Evolutionary conservation across 805 yeast genomes (phyloP).

Genomic region (Metschnikowia arizonensis): DNA sequence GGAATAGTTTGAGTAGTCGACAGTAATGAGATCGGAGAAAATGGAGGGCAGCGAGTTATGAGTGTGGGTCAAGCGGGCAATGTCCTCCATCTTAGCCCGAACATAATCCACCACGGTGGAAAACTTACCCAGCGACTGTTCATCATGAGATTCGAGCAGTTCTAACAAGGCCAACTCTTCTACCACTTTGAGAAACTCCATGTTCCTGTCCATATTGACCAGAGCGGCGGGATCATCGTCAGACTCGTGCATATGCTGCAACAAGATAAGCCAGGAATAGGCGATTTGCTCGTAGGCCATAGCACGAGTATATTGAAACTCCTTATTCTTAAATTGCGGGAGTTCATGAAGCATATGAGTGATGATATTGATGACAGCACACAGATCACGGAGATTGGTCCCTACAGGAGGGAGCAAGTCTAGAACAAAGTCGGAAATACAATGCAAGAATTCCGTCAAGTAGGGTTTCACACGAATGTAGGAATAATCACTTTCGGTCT

Average conservation of each 20-base stretch:
- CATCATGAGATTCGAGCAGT: constrained; percentile 44
- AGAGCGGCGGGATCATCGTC: constrained; percentile 5
- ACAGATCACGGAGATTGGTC: constrained; percentile 46
- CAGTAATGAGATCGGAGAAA: constrained; percentile 37
- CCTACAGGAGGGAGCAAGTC: constrained; percentile 72
- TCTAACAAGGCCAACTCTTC: constrained; percentile 37
- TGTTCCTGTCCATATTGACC: constrained; percentile 15
- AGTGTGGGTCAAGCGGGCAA: constrained; percentile 21
- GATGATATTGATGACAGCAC: constrained; percentile 60
- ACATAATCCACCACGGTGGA: constrained; percentile 42
- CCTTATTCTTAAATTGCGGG: constrained; percentile 61
- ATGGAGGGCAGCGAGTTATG: constrained; percentile 11
- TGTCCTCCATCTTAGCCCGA: constrained; percentile 34
- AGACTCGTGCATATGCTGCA: constrained; percentile 23
- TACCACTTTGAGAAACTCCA: constrained; percentile 28
- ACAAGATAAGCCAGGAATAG: constrained; percentile 54
- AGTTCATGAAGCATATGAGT: constrained; percentile 56
- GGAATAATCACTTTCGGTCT: constrained; percentile 68
- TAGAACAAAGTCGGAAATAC: constrained; percentile 70
- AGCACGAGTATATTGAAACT: constrained; percentile 47
- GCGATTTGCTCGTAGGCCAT: constrained; percentile 61
- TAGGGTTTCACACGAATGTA: constrained; percentile 66
- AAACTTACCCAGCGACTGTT: constrained; percentile 40
- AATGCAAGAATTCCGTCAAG: constrained; percentile 63
- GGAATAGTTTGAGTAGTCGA: constrained; percentile 42